These are phyloP conservation scores for Leccinum rimulosum DNA, from an alignment of 768 basidiomycete genomes.

Conservation along the genomic window DNA sequence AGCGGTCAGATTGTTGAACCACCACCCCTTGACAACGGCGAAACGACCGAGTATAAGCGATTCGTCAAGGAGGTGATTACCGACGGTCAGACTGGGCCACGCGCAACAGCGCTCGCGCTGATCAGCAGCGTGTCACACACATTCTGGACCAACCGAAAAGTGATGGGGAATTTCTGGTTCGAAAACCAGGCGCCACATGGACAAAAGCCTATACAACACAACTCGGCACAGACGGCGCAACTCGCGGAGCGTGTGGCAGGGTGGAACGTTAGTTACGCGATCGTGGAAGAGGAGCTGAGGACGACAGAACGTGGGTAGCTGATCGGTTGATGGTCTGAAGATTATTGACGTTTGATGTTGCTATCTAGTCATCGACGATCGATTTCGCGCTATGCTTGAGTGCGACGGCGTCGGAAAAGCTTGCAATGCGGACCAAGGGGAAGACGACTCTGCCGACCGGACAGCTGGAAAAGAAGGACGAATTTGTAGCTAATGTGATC, in stretches of 20 bases:
- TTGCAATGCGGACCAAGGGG: constrained; percentile 78
- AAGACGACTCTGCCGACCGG: constrained; percentile 43
- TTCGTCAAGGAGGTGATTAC: constrained; percentile 97
- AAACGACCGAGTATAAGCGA: constrained; percentile 90
- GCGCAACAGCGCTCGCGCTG: constrained; percentile 87
- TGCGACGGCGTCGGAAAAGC: constrained; percentile 78
- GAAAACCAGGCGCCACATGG: constrained; percentile 48
- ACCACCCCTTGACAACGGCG: constrained; percentile 91
- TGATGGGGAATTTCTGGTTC: constrained; percentile 76
- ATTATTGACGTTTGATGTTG: constrained; percentile 23
- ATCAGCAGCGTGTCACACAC: constrained; percentile 75
- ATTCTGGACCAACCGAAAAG: constrained; percentile 79
- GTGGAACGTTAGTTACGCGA: constrained; percentile 83
- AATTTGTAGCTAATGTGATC: constrained; percentile 95
- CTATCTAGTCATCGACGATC: constrained; percentile 86
- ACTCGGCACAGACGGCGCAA: constrained; percentile 75
- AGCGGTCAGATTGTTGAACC: constrained; percentile 81
- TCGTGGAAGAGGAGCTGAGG: constrained; percentile 95
- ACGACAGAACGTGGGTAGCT: constrained; percentile 84
- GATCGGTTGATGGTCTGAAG: constrained; percentile 11
- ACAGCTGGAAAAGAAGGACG: constrained; percentile 94
- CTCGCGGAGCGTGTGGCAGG: constrained; percentile 83
- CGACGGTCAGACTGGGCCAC: constrained; percentile 89
- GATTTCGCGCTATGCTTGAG: constrained; percentile 94
- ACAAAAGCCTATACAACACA: constrained; percentile 66